Evolutionary conservation across 2,329 filamentous ascomycete genomes (phyloP), one percentile per base, ranked within the genome.

Genomic region (Cladorrhinum sp.): DNA sequence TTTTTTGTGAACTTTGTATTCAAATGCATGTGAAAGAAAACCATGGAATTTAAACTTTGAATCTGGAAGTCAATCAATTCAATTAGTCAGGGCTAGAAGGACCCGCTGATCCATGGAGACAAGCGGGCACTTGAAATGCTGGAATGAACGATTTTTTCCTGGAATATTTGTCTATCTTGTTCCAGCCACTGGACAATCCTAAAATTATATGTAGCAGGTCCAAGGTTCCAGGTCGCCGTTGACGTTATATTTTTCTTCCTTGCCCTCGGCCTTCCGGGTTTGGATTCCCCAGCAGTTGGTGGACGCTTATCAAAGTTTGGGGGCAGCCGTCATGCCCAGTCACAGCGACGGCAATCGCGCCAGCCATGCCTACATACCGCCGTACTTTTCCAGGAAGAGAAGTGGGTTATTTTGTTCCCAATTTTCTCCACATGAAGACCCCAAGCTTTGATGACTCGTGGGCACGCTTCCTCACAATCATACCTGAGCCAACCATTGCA

Each of bases 401-500:
- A 12, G 32, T 32, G 27, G 27, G 27, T 32, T 36, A n/a, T 36
- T 10, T 36, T 8, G 32, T 36, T 36, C 9, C 32, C 32, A 16
- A 36, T 12, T 36, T 32, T 12, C 32, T 36, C 32, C 32, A 36
- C 32, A 5, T 29, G 9, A 36, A 36, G 16, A 13, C 32, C n/a
- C n/a, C n/a, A n/a, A n/a, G n/a, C n/a, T n/a, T n/a, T 50, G 60
- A 41, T 67, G 64, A 67, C 62, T 66, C 64, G 65, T 50, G 58
- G 58, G 60, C 54, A 50, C 57, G 59, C 58, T 38, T 20, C 45
- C 45, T 23, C 20, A 13, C 32, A 36, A 36, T 36, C 9, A 36
- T 36, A 36, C 7, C 32, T 36, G 32, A 36, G 8, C 32, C 32
- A 36, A 36, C 9, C 32, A 5, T 29, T 29, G n/a, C n/a, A n/a